phyloP scores from a whole-genome alignment of 768 basidiomycete genomes.

The Sarcodon sp. region DNA sequence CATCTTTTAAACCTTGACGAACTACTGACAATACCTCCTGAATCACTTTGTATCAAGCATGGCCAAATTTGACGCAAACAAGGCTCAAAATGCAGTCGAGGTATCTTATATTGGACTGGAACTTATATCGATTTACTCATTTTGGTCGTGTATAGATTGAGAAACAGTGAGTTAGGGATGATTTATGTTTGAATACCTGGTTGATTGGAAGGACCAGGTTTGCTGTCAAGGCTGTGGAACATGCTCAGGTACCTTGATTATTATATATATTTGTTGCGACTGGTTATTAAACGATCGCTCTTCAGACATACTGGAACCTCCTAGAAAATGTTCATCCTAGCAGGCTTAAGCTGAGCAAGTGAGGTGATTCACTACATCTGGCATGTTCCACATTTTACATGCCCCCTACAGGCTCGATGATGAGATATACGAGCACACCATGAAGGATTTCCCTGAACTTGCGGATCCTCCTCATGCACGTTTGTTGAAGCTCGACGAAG shows the following conservation, averaged over 20 bases:
- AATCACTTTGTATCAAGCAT: conserved; percentile 16
- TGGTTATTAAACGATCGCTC: conserved; percentile 1
- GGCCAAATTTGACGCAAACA: conserved; percentile 72
- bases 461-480: conserved; percentile 22
- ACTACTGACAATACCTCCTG: background rate
- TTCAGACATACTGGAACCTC: conserved; percentile 90
- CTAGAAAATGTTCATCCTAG: conserved; percentile 69
- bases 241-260: conserved; percentile 58
- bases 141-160: conserved; percentile 52
- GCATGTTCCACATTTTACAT: background rate
- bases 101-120: conserved; percentile 25
- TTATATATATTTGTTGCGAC: background rate
- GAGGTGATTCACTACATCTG: conserved; percentile 10
- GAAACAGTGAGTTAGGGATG: conserved; percentile 64
- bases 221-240: conserved; percentile 92
- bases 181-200: conserved; percentile 3
- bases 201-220: conserved; percentile 33
- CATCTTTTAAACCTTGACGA: background rate
- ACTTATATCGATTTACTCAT: background rate
- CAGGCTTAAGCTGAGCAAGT: conserved; percentile 78
- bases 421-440: conserved; percentile 74
- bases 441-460: conserved; percentile 73
- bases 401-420: conserved; percentile 48
- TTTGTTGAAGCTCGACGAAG: conserved; percentile 64
- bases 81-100: conserved; percentile 86